Evolutionary conservation across 257 asterid genomes (phyloP), one percentile per base, ranked within the genome.

Genomic region (Primulina huaijiensis): DNA sequence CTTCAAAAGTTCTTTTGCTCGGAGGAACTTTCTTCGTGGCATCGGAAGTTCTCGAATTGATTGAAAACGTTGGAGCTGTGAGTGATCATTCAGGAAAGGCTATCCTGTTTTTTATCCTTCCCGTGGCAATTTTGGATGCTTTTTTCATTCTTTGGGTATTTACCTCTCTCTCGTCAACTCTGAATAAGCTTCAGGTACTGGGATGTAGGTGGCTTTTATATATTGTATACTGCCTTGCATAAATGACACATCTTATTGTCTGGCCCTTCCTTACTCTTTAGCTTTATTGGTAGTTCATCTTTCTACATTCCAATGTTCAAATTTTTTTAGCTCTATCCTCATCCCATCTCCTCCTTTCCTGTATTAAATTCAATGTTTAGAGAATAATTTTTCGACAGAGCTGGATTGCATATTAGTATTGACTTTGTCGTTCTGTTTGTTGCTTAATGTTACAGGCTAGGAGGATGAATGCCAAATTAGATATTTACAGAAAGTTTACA

Each of bases 21-120:
- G 97, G 99, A 38, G 97, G 87, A 68, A 91, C 96, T 19, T 91
- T 91, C 83, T 89, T 94, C 74, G 71, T 85, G 72, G 97, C 97
- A 16, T 85, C 97, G 0, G 97, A 92, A 83, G 88, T 89, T 71
- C 96, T 91, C 72, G 98, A 89, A 72, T 72, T 94, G 67, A 83
- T 86, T 38, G 99, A 94, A 79, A 91, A 92, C 77, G 97, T 94
- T 30, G 98, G 98, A 10, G 84, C 97, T 29, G 81, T 87, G 74
- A 91, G 96, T 78, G 99, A 94, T 78, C 84, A 85, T 74, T 88
- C 96, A 2, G 99, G 99, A 73, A 94, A 92, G 77, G 97, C 97
- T 68, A 89, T 89, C 71, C 79, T 92, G 9, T 88, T 89, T 80
- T 81, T 91, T 20, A 95, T 85, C 71, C 89, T 94, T 70, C 99